Evolutionary conservation across 2,329 filamentous ascomycete species (phyloP).

Genomic region (Aspergillus floridensis): DNA sequence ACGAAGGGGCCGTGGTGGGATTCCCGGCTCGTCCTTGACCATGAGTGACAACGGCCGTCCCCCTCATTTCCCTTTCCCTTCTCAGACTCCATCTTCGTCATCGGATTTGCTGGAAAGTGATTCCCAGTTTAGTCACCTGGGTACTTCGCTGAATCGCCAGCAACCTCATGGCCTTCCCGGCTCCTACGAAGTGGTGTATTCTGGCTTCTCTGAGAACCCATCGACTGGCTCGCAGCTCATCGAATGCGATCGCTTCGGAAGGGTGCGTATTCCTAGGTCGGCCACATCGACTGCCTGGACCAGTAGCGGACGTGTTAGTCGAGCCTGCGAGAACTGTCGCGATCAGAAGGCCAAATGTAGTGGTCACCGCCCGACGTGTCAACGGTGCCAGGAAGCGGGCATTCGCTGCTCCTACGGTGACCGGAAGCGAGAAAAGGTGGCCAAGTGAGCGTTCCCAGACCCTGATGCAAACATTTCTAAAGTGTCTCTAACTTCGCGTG

Average conservation of each 20-base stretch:
- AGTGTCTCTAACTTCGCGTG: slow-evolving; percentile 12
- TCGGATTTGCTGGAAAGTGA: slow-evolving; percentile 19
- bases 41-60: slow-evolving; percentile 23
- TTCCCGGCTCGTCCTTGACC: slow-evolving; percentile 13
- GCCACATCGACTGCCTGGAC: slow-evolving; percentile 22
- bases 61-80: slow-evolving; percentile 15
- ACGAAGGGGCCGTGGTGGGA: slow-evolving; percentile 11
- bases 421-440: slow-evolving; percentile 44
- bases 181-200: slow-evolving; percentile 15
- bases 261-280: slow-evolving; percentile 33
- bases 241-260: slow-evolving; percentile 19
- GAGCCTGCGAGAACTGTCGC: slow-evolving; percentile 46
- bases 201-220: slow-evolving; percentile 14
- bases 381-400: slow-evolving; percentile 43
- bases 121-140: slow-evolving; percentile 15
- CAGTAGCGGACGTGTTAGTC: slow-evolving; percentile 34
- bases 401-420: slow-evolving; percentile 44
- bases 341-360: slow-evolving; percentile 48
- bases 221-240: slow-evolving; percentile 9
- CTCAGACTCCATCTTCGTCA: slow-evolving; percentile 16
- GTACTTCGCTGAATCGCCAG: slow-evolving; percentile 18
- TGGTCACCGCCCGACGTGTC: slow-evolving; percentile 44
- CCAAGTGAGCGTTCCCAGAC: slow-evolving; percentile 35
- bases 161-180: slow-evolving; percentile 15
- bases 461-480: not conserved